Conservation (phyloP, 2,329 filamentous ascomycete genomes). For the Tympanopsis confertula region DNA sequence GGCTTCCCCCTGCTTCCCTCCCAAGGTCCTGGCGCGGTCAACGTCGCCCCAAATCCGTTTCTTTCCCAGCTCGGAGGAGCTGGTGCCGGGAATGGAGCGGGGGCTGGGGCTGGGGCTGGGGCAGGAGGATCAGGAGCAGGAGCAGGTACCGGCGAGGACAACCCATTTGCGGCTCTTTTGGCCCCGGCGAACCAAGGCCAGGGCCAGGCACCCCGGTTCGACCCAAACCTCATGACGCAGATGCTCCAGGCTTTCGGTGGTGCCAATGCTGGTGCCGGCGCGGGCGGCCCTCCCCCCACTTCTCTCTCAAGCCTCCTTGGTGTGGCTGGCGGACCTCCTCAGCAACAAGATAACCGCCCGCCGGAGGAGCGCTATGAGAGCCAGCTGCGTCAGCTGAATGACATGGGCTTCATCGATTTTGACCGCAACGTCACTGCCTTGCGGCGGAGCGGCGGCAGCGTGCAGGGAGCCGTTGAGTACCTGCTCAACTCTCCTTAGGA, state of each 20-base stretch:
- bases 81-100: constrained; percentile 20
- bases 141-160: too few species aligned
- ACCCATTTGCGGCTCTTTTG: constrained; percentile 54
- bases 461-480: constrained; percentile 80
- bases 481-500: too few species aligned
- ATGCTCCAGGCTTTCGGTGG: too few species aligned
- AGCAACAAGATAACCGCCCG: constrained; percentile 69
- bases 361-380: constrained; percentile 88
- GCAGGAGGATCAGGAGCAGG: constrained; percentile 15
- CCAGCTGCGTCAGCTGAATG: constrained; percentile 85
- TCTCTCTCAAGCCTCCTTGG: constrained; percentile 7
- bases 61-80: too few species aligned
- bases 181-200: too few species aligned
- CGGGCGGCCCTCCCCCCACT: constrained; percentile 13
- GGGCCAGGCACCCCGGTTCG: too few species aligned
- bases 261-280: constrained; percentile 15
- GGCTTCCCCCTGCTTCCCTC: too few species aligned
- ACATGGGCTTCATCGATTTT: constrained; percentile 98
- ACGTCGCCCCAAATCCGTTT: too few species aligned
- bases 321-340: constrained; percentile 25
- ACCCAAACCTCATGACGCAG: too few species aligned
- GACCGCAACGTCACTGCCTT: constrained; percentile 83
- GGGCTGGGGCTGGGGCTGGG: constrained; percentile 16
- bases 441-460: constrained; percentile 79
- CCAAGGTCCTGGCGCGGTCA: too few species aligned